Base-by-base conservation (phyloP, 2,329 filamentous ascomycete species). In the Bisporella sp. region DNA sequence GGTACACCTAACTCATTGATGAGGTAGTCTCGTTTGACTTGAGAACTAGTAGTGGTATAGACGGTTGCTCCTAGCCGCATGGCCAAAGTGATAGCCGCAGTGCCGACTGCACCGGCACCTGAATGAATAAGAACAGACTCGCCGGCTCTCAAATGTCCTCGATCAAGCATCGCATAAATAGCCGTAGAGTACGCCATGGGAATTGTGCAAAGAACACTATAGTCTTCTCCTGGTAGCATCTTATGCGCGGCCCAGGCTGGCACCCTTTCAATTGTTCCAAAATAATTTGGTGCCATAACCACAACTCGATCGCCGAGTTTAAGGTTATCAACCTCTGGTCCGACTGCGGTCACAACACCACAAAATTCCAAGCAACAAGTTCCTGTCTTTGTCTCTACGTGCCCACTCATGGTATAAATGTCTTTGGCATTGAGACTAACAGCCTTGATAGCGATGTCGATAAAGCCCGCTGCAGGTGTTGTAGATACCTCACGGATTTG, bases 241-340 rank as follows among this genome's bases (percentile, higher is more conserved):
- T 21, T 21, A 21, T 21, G 21, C 21, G 21, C 21, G 21, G 21
- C 21, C 21, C 21, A 21, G 21, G 21, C 21, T 21, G 66, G 63
- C 2, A 67, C 51, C 0, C 53, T 54, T 35, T 61, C 59, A 2
- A 40, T 47, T 1, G 59, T 70, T 31, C 39, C 51, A 32, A 66
- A 59, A 31, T 47, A 35, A 28, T 13, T 29, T 4, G 50, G 50
- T 1, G 47, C 54, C 48, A 56, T 49, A 6, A 53, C 53, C 7
- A 59, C 53, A 0, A 61, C 63, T 1, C 58, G 21, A 21, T 21
- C 21, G 21, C 21, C 21, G 21, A 21, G 21, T 3, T 21, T 21
- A 3, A 21, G 21, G 21, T 3, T 21, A 21, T 21, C 21, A 21
- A 21, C 21, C 21, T 21, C 21, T 21, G 21, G 21, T 21, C 21